Base-by-base conservation (phyloP, 192 early-diverging fungal genomes). In the Backusella parvicylindrica region DNA sequence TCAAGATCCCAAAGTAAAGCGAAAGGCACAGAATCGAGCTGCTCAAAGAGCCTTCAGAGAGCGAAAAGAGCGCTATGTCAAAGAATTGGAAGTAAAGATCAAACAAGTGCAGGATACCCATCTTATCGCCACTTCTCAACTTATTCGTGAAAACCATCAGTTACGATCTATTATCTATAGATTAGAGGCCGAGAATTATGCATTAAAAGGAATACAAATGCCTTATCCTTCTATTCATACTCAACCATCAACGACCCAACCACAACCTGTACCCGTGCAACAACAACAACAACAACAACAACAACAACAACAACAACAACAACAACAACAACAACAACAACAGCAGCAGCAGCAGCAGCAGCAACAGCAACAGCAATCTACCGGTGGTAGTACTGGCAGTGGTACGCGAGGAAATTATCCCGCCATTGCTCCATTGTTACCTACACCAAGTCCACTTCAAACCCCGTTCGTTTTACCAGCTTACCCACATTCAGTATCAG, bases 41-140 rank as follows among this genome's bases (percentile, higher is more conserved):
- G 81, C 81, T 50, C 81, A 83, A 71, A 64, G 81, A 36, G 79
- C 79, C 0, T 81, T 81, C 30, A 65, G 95, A 68, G 94, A 97
- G 75, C 91, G 95, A 68, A 94, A 93, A 75, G 91, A 95, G 75
- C 89, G 89, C 68, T 94, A 97, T 77, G 90, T 95, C 18, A 89
- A 92, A 79, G 86, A 90, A 18, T 85, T 97, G 3, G 95, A 97
- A 80, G 88, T 84, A 28, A 86, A 88, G 49, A 91, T 95, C 71
- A 88, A 91, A 73, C 89, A 89, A 53, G 84, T 93, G 1, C 87
- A 92, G 43, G 87, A 89, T 32, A 53, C 40, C 2, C 84, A 89
- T 28, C 72, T 84, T 30, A 75, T 81, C 67, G 72, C 75, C 21
- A 83, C 83, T 1, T 77, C 76, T 33, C 84, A 81, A 28, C 84